phyloP scores from a whole-genome alignment of 441 rosid genomes.

The Kokia cookei region DNA sequence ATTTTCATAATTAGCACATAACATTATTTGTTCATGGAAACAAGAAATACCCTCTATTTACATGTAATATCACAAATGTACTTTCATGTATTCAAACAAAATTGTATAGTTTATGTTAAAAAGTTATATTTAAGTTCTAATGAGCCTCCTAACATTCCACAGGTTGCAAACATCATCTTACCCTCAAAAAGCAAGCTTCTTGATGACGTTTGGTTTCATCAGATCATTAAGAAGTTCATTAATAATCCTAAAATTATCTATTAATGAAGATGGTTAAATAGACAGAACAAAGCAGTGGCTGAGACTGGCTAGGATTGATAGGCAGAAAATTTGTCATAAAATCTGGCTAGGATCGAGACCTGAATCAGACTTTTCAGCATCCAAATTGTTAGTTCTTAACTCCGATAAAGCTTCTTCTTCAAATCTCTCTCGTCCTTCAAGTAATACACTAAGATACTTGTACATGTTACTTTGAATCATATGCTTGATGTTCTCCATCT shows the following conservation, averaged over 20 bases:
- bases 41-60: neutral
- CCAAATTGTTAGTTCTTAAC: neutral
- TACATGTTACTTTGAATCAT: constrained; percentile 67
- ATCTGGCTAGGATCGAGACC: constrained; percentile 12
- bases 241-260: neutral
- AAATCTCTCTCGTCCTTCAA: constrained; percentile 58
- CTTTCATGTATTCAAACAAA: neutral
- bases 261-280: neutral
- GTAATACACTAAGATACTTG: constrained; percentile 54
- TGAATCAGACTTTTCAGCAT: constrained; percentile 18
- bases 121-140: neutral
- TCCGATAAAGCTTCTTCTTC: constrained; percentile 47
- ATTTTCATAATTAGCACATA: constrained; percentile 3
- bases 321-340: neutral
- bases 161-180: neutral
- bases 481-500: constrained; percentile 43
- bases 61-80: neutral
- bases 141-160: neutral
- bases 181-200: neutral
- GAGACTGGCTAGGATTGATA: neutral
- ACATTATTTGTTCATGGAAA: neutral
- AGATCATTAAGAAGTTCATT: neutral
- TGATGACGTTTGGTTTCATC: neutral
- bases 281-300: neutral
- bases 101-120: too few relatives aligned